phyloP scores from a whole-genome alignment of 495 filamentous ascomycete genomes.

The Aspergillus nidulans region DNA sequence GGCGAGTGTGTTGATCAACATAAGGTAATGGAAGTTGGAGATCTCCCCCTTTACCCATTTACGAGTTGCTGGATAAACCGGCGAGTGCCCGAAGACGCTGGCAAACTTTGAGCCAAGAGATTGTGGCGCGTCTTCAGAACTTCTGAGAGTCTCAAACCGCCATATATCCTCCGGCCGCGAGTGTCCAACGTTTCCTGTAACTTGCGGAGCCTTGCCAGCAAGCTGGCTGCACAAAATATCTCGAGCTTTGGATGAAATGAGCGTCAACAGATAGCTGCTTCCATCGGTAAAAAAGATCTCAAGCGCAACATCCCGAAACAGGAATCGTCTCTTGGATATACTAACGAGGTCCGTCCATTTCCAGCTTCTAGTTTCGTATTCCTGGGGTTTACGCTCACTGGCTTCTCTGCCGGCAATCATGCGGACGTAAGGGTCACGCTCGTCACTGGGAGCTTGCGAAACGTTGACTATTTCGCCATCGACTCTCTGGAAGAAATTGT shows the following conservation, averaged over 20 bases:
- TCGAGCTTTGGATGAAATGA: slow-evolving; percentile 63
- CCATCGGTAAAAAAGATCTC: slow-evolving; percentile 97
- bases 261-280: slow-evolving; percentile 86
- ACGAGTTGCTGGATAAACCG: slow-evolving; percentile 75
- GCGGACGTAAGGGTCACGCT: slow-evolving; percentile 90
- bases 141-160: slow-evolving; percentile 80
- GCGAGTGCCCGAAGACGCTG: slow-evolving; percentile 78
- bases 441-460: slow-evolving; percentile 85
- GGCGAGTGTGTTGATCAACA: slow-evolving; percentile 97
- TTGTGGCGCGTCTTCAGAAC: slow-evolving; percentile 75
- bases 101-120: slow-evolving; percentile 87
- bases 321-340: slow-evolving; percentile 91
- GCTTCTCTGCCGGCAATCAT: slow-evolving; percentile 81
- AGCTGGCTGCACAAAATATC: slow-evolving; percentile 77
- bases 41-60: slow-evolving; percentile 93
- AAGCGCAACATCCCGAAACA: slow-evolving; percentile 91
- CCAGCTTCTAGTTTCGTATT: slow-evolving; percentile 85
- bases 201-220: slow-evolving; percentile 71
- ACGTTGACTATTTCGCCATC: slow-evolving; percentile 97
- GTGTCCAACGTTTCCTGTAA: slow-evolving; percentile 49
- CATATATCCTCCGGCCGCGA: slow-evolving; percentile 67
- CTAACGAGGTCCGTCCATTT: slow-evolving; percentile 91
- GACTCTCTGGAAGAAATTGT: slow-evolving; percentile 87
- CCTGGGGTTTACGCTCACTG: slow-evolving; percentile 53
- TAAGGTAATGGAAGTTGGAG: slow-evolving; percentile 97